Conservation (phyloP, 2,329 filamentous ascomycete genomes). For the Zasmidium angulare region DNA sequence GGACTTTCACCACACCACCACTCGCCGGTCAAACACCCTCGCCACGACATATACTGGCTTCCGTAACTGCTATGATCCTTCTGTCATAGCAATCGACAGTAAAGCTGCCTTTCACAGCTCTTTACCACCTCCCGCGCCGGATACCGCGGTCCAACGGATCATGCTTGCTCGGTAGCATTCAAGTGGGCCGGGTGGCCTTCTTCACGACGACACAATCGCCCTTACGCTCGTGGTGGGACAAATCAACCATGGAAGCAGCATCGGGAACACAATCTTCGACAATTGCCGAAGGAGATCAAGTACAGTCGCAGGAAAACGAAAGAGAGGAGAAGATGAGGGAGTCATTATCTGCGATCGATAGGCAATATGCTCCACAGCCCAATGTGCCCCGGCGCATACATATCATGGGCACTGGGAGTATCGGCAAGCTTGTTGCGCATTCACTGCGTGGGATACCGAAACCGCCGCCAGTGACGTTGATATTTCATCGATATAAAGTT, state of each 20-base stretch:
- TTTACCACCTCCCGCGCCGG: slow-evolving; percentile 48
- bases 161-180: slow-evolving; percentile 46
- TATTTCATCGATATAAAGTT: slow-evolving; percentile 62
- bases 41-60: not conserved
- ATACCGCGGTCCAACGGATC: slow-evolving; percentile 39
- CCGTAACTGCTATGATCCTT: slow-evolving; percentile 16
- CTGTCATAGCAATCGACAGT: slow-evolving; percentile 23
- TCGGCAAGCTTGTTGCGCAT: slow-evolving; percentile 77
- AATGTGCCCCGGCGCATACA: slow-evolving; percentile 59
- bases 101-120: slow-evolving; percentile 47
- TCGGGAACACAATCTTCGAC: slow-evolving; percentile 8
- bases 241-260: slow-evolving; percentile 1
- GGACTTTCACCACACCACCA: not conserved
- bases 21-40: not conserved
- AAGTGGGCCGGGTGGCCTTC: slow-evolving; percentile 45
- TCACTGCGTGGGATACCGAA: slow-evolving; percentile 62
- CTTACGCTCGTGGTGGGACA: slow-evolving; percentile 25
- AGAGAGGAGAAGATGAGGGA: not conserved
- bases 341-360: slow-evolving; percentile 27
- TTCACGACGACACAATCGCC: slow-evolving; percentile 24
- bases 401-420: slow-evolving; percentile 76
- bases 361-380: slow-evolving; percentile 28
- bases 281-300: slow-evolving; percentile 12
- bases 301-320: slow-evolving; percentile 10
- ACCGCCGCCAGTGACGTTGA: slow-evolving; percentile 72